A percentile compares a stretch with the other conserved stretches of the same genome.
Conservation (phyloP, 331 rosid genomes). For the Ulmus americana region DNA sequence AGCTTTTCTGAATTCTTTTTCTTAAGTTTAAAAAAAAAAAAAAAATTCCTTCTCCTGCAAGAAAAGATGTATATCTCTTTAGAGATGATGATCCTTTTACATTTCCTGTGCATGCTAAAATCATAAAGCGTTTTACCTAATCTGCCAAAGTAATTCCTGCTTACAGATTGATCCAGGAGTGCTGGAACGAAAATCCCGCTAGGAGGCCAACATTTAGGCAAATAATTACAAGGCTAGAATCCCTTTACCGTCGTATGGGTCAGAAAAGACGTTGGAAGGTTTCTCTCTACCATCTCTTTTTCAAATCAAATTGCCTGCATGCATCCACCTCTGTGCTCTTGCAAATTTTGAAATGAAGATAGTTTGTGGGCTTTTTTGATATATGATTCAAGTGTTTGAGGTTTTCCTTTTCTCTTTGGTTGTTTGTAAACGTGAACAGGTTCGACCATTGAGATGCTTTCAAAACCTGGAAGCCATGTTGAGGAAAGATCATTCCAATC, state of each 20-base stretch:
- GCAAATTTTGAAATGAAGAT: not conserved
- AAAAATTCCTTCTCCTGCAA: too few species aligned
- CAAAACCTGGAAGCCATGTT: constrained; percentile 63
- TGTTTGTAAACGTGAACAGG: constrained; percentile 41
- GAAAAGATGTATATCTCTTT: not conserved
- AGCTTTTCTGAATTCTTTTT: not conserved
- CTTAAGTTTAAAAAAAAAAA: too few species aligned
- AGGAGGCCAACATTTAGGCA: constrained; percentile 46
- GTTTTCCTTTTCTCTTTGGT: not conserved
- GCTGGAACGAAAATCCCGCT: constrained; percentile 47
- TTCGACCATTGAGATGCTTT: constrained; percentile 71
- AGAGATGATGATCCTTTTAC: not conserved
- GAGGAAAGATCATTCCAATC: constrained; percentile 43
- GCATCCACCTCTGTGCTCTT: not conserved
- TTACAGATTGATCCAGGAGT: constrained; percentile 41
- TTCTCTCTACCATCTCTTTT: constrained; percentile 14
- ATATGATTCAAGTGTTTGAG: not conserved
- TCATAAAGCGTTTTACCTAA: not conserved
- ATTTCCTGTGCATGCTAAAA: not conserved
- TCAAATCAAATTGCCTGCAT: not conserved
- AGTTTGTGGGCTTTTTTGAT: not conserved
- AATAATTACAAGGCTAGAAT: constrained; percentile 37
- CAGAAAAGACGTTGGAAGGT: constrained; percentile 52
- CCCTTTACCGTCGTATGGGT: constrained; percentile 25
- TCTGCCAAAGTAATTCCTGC: not conserved